Evolutionary conservation across 2,329 filamentous ascomycete species (phyloP).

Genomic region (Aureobasidium sp.): DNA sequence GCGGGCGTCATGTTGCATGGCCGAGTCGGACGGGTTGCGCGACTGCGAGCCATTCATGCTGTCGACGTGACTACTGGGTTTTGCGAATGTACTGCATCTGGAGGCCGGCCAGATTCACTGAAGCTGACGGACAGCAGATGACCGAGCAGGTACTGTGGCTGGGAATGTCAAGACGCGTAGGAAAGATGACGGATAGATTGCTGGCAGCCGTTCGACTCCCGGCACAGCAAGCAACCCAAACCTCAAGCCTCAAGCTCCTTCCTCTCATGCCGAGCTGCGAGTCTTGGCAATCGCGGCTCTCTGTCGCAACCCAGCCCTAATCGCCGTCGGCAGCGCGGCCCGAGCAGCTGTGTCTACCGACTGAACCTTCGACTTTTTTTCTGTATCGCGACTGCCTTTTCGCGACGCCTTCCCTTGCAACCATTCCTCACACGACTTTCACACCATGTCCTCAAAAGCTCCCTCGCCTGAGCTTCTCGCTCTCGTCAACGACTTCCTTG

Average conservation of each 20-base stretch:
- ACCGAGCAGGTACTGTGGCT: not conserved
- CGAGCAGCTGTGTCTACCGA: constrained; percentile 4
- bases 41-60: constrained; percentile 19
- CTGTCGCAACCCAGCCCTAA: not conserved
- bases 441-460: constrained; percentile 9
- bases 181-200: constrained; percentile 12
- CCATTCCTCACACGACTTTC: not conserved
- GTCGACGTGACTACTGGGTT: constrained; percentile 7
- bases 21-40: constrained; percentile 16
- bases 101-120: not conserved
- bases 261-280: not conserved
- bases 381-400: constrained; percentile 8
- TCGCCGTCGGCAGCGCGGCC: constrained; percentile 1
- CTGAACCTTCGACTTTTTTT: constrained; percentile 6
- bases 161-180: not conserved
- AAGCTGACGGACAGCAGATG: not conserved
- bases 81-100: constrained; percentile 5
- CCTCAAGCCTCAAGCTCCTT: not conserved
- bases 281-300: constrained; percentile 2
- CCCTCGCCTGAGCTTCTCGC: constrained; percentile 15
- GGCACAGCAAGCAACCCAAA: not conserved
- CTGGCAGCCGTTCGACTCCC: not conserved
- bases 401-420: not conserved
- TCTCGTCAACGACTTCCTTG: constrained; percentile 23
- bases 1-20: constrained; percentile 9